Base-by-base conservation (phyloP, 179 eudicot species). In the Spinacia oleracea region DNA sequence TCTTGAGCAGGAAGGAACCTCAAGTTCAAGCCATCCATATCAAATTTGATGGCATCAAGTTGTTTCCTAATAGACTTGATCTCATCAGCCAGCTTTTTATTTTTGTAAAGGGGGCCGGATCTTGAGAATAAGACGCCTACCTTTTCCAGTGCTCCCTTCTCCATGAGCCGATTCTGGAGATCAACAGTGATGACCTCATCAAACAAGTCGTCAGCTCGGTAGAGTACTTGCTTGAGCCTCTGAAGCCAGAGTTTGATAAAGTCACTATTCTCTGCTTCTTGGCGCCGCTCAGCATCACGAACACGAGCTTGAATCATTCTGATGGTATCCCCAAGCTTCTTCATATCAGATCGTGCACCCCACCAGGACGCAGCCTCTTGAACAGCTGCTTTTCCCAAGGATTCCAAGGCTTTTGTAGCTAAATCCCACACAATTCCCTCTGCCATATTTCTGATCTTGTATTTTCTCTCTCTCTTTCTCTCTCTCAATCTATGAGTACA, bases 61-160 rank as follows among this genome's bases (percentile, higher is more conserved):
- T 72, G 77, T 50, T 73, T 9, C 55, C 55, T 79, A 65, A 79
- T 79, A 18, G 66, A 50, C 73, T 73, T 79, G 20, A 79, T 73
- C 43, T 40, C 25, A 21, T 29, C 14, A 51, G 68, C 82, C 20
- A 73, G 11, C 23, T 65, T 65, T 3, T 1, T 34, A 14, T n/a
- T 73, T 15, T 11, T 12, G 34, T 1, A 31, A 70, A 78, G 5
- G 12, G 80, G 75, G 20, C 50, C n/a, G 1, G 67, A 69, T 20
- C 42, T 43, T 16, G 75, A 69, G 45, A 46, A 72, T 25, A 64
- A 42, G 16, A 23, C 5, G n/a, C 77, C 31, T 63, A 64, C 43
- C 73, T 72, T 38, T 0, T 8, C 15, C 9, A 79, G 10, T 0
- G 21, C 62, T 7, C 2, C 38, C 34, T 14, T 40, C 64, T 72